Evolutionary conservation across 2,329 filamentous ascomycete genomes (phyloP), one percentile per base, ranked within the genome.

Genomic region (Stachybotrys echinatus): DNA sequence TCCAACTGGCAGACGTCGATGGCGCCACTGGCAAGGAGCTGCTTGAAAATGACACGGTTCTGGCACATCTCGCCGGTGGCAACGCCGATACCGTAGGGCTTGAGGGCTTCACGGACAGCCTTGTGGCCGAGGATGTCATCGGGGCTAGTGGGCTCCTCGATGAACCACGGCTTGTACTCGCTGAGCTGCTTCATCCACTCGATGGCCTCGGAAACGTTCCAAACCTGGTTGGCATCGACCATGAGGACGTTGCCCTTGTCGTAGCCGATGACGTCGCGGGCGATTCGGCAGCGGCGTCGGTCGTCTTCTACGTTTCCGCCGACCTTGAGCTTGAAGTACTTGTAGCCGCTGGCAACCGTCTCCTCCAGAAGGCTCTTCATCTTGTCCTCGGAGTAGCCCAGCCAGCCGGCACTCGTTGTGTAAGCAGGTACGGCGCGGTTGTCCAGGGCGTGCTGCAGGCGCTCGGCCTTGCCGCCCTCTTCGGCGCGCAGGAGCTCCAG

Each of bases 41-140:
- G 91, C 79, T 95, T 96, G 81, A 95, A 95, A 61, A 95, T 83
- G 56, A 95, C 88, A 38, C 91, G 84, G 75, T 95, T 96, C 74
- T 95, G 91, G 74, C 89, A 94, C 89, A 95, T 95, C 74, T 96
- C 91, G 55, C 91, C 91, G 0, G 91, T 95, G 7, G 91, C 91
- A 5, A 95, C 91, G 51, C 89, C 89, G 60, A 96, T 89, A 50
- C 81, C 81, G 63, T 83, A 75, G 0, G 87, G 84, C 60, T 80
- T 79, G 12, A 96, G 83, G 4, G 90, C 90, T 54, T 92, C 86
- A 47, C 88, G 84, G 60, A 95, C 84, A 4, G 88, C 86, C 64
- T 88, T 89, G 78, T 96, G 91, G 51, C 91, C 91, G 49, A 94
- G 83, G 51, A 95, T 84, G 66, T 96, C 91, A 63, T 95, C 91